These are phyloP conservation scores for Amniculicola lignicola DNA, from an alignment of 495 filamentous ascomycete genomes.

Conservation along the genomic window DNA sequence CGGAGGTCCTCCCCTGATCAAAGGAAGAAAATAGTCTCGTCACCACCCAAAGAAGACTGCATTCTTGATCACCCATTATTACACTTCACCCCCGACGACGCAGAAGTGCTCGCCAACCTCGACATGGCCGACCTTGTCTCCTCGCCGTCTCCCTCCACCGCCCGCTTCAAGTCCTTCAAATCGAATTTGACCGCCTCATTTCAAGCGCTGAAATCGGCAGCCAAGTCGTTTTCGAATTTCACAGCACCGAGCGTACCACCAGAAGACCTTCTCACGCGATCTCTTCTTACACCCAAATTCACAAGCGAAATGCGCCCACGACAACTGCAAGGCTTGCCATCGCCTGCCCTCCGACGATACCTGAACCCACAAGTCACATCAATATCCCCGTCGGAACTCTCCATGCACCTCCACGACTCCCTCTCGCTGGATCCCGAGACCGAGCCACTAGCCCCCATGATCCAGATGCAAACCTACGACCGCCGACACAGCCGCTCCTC, in stretches of 20 bases:
- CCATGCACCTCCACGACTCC: conserved; percentile 50
- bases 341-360: conserved; percentile 85
- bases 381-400: conserved; percentile 61
- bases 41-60: conserved; percentile 36
- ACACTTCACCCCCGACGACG: conserved; percentile 26
- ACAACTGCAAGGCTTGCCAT: conserved; percentile 70
- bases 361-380: conserved; percentile 70
- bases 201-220: conserved; percentile 79
- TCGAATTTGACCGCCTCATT: conserved; percentile 94
- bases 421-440: conserved; percentile 12
- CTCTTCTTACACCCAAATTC: conserved; percentile 74
- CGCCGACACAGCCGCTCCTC: conserved; percentile 24
- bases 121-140: conserved; percentile 36
- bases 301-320: conserved; percentile 85
- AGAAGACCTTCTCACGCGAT: conserved; percentile 86
- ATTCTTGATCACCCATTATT: conserved; percentile 40
- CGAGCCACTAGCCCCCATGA: conserved; percentile 34
- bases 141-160: conserved; percentile 6
- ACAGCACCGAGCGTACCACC: conserved; percentile 64
- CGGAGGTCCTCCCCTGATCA: conserved; percentile 18
- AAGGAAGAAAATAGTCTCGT: conserved; percentile 32
- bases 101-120: conserved; percentile 29
- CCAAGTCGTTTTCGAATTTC: conserved; percentile 76
- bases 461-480: conserved; percentile 43
- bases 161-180: conserved; percentile 59